A percentile compares a stretch with the other conserved stretches of the same genome.
These are phyloP conservation scores for Suillus weaverae DNA, from an alignment of 768 basidiomycete species.

Conservation along the genomic window DNA sequence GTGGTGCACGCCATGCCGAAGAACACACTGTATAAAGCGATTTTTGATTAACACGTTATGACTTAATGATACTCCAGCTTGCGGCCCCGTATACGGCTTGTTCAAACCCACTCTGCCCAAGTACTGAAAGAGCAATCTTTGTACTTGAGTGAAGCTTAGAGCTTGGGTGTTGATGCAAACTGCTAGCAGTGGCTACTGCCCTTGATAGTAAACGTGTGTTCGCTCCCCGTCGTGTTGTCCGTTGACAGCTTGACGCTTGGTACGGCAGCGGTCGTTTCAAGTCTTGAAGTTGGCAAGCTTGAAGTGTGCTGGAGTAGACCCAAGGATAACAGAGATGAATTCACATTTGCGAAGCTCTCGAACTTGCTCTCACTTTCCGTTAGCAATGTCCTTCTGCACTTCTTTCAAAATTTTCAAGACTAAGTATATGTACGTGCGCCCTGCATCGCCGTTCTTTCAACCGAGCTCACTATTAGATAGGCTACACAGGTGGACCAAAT, in stretches of 20 bases:
- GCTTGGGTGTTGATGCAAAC: neutral
- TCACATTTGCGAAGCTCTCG: conserved; percentile 87
- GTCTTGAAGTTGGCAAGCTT: neutral
- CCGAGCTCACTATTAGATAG: neutral
- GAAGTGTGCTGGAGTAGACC: neutral
- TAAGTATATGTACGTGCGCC: conserved; percentile 59
- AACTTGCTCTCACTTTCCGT: conserved; percentile 78
- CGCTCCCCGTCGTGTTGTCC: neutral
- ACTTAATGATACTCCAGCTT: neutral
- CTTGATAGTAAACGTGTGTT: neutral
- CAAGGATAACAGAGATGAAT: conserved; percentile 76
- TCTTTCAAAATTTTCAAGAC: conserved; percentile 91
- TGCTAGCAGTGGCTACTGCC: neutral
- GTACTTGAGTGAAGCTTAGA: neutral
- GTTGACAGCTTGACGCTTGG: neutral
- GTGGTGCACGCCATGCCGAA: conserved; percentile 22
- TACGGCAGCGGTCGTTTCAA: neutral
- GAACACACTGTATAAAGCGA: conserved; percentile 20
- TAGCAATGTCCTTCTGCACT: conserved; percentile 89
- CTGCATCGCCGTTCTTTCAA: neutral
- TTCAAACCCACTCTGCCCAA: neutral
- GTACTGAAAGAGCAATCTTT: neutral
- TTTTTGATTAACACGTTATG: neutral
- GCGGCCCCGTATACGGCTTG: neutral
- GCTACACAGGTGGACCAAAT: conserved; percentile 84